phyloP scores from a whole-genome alignment of 2,329 filamentous ascomycete genomes.

The Sarocladium kiliense region DNA sequence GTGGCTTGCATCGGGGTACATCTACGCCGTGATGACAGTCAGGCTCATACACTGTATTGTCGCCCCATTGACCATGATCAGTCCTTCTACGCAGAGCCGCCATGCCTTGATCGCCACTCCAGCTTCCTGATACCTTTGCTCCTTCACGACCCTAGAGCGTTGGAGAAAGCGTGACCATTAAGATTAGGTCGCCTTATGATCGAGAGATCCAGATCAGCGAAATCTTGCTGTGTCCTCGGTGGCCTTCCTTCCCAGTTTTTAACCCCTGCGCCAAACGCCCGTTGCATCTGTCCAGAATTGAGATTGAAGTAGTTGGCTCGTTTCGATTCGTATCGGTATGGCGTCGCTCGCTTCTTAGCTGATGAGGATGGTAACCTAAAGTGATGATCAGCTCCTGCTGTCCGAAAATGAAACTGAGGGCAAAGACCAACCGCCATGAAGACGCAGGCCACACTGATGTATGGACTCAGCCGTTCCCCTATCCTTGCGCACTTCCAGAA shows the following conservation, averaged over 20 bases:
- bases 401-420: background rate
- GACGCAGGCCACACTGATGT: slow-evolving; percentile 89
- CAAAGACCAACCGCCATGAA: slow-evolving; percentile 73
- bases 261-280: background rate
- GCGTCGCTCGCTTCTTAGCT: background rate
- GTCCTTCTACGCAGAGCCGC: too few species aligned
- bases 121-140: too few species aligned
- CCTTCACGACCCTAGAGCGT: too few species aligned
- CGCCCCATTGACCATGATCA: too few species aligned
- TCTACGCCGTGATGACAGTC: too few species aligned
- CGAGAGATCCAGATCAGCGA: too few species aligned
- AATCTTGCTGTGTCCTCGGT: too few species aligned
- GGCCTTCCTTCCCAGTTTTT: background rate
- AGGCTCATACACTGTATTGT: too few species aligned
- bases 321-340: background rate
- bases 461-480: slow-evolving; percentile 88
- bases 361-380: slow-evolving; percentile 3
- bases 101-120: too few species aligned
- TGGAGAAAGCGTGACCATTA: too few species aligned
- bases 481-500: slow-evolving; percentile 96
- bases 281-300: background rate
- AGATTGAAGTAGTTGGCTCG: background rate
- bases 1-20: too few species aligned
- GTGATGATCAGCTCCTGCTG: background rate
- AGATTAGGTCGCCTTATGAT: too few species aligned